A percentile compares a stretch with the other conserved stretches of the same genome.
Conservation (phyloP, 129 eudicot species). For the Helianthus annuus region DNA sequence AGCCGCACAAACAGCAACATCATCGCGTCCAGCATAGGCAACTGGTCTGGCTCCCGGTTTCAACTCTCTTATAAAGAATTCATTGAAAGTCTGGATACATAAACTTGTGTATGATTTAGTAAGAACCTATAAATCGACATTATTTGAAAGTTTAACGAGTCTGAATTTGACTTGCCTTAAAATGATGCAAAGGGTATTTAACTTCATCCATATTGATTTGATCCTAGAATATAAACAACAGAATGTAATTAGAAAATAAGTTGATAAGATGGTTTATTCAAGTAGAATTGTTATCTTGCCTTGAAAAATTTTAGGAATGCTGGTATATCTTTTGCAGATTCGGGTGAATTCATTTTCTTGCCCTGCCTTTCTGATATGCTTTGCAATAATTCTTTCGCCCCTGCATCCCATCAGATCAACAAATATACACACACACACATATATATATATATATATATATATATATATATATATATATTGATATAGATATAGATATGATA, state of each 20-base stretch:
- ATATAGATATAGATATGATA: not conserved
- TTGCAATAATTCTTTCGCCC: slow-evolving; percentile 84
- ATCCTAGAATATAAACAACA: slow-evolving; percentile 59
- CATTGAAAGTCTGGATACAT: slow-evolving; percentile 88
- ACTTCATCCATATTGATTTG: slow-evolving; percentile 82
- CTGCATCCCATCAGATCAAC: slow-evolving; percentile 49
- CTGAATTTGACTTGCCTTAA: slow-evolving; percentile 55
- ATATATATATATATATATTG: too few species aligned
- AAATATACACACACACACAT: too few species aligned
- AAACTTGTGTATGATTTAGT: slow-evolving; percentile 3
- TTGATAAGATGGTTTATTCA: slow-evolving; percentile 8
- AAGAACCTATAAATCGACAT: not conserved
- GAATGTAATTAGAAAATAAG: not conserved
- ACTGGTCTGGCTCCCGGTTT: slow-evolving; percentile 87
- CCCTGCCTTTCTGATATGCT: slow-evolving; percentile 92
- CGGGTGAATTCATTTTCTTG: slow-evolving; percentile 78
- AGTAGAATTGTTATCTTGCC: slow-evolving; percentile 43
- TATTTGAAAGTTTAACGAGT: not conserved
- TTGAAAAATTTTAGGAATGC: slow-evolving; percentile 63
- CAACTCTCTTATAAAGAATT: slow-evolving; percentile 88
- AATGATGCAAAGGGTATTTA: slow-evolving; percentile 86
- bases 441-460: too few species aligned
- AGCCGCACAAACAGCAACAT: slow-evolving; percentile 95
- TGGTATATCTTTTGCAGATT: slow-evolving; percentile 83
- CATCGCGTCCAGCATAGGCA: slow-evolving; percentile 60